Conservation (phyloP, 2,329 filamentous ascomycete species). For the Nemania sp. region DNA sequence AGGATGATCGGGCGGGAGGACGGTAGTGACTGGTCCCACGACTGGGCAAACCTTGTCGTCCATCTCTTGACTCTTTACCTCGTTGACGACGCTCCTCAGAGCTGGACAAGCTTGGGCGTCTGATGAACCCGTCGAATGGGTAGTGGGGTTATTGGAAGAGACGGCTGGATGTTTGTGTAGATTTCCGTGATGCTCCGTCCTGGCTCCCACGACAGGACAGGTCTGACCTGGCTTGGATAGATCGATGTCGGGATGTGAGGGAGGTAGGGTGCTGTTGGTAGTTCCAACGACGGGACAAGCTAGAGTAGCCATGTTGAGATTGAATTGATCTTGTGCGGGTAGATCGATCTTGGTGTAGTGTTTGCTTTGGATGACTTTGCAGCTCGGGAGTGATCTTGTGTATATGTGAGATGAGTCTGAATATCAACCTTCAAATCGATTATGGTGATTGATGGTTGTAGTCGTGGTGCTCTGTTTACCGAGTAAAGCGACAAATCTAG, state of each 20-base stretch:
- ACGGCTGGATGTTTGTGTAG: constrained; percentile 48
- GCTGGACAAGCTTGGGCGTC: constrained; percentile 48
- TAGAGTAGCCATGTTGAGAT: constrained; percentile 38
- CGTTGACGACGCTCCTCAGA: constrained; percentile 42
- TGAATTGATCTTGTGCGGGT: not conserved
- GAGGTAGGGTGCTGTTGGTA: constrained; percentile 47
- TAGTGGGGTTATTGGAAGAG: constrained; percentile 32
- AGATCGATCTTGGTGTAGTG: constrained; percentile 3
- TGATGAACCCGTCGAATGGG: constrained; percentile 31
- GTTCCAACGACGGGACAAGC: constrained; percentile 50
- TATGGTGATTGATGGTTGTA: not conserved
- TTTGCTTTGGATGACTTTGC: not conserved
- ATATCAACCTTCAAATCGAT: not conserved
- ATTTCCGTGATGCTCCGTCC: constrained; percentile 48
- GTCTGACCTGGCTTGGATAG: constrained; percentile 46
- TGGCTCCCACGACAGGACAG: constrained; percentile 49
- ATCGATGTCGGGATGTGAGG: constrained; percentile 47
- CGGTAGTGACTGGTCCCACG: constrained; percentile 48
- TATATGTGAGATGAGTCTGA: not conserved
- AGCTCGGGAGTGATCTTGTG: not conserved
- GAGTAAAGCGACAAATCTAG: constrained; percentile 2
- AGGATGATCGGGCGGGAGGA: constrained; percentile 49
- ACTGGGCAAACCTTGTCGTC: constrained; percentile 50
- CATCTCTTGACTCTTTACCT: constrained; percentile 46
- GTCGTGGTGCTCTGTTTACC: not conserved